phyloP scores from a whole-genome alignment of 257 asterid genomes.

The Salvia rosmarinus region DNA sequence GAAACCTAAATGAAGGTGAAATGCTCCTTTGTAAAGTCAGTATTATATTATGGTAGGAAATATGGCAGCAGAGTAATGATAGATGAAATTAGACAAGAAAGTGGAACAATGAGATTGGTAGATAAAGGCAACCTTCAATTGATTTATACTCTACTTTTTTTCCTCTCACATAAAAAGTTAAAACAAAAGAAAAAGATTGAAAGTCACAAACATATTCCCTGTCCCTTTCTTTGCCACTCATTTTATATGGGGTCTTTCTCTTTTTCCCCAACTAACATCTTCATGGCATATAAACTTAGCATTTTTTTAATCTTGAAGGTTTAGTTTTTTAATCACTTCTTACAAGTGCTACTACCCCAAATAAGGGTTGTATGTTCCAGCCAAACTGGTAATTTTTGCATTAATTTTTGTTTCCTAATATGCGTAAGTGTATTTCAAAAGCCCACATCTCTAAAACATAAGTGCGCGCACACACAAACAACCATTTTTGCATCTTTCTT shows the following conservation, averaged over 20 bases:
- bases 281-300: background rate
- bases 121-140: constrained; percentile 26
- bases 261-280: constrained; percentile 34
- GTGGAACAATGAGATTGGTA: constrained; percentile 36
- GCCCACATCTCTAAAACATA: constrained; percentile 2
- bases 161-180: constrained; percentile 21
- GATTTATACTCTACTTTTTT: constrained; percentile 29
- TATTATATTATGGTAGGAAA: constrained; percentile 15
- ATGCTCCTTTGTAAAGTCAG: background rate
- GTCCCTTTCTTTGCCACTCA: constrained; percentile 68
- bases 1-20: background rate
- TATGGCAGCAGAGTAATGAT: constrained; percentile 8
- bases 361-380: constrained; percentile 37
- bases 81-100: constrained; percentile 32
- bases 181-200: background rate
- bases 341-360: constrained; percentile 45
- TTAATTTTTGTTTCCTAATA: constrained; percentile 12
- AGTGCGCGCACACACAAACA: background rate
- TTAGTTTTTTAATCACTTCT: constrained; percentile 40
- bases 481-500: constrained; percentile 23
- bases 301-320: background rate
- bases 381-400: constrained; percentile 29
- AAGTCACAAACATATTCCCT: constrained; percentile 51
- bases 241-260: constrained; percentile 34
- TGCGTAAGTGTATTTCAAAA: constrained; percentile 12